A percentile compares a stretch with the other conserved stretches of the same genome.
phyloP scores from a whole-genome alignment of 1,284 basidiomycete genomes.

The Microbotryum scabiosae region DNA sequence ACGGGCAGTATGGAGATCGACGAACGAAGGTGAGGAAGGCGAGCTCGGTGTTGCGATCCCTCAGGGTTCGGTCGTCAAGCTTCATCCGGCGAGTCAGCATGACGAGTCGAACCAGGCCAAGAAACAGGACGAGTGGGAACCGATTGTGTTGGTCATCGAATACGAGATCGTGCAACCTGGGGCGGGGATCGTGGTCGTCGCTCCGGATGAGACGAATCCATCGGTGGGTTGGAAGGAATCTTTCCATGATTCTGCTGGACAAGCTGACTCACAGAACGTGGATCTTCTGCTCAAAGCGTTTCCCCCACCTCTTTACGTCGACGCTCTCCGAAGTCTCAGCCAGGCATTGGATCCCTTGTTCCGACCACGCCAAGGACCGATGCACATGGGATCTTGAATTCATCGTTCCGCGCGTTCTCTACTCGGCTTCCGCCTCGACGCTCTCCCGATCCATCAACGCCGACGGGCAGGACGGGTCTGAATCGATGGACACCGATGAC shows the following conservation, averaged over 20 bases:
- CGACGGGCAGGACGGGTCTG: conserved; percentile 3
- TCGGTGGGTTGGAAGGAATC: conserved; percentile 53
- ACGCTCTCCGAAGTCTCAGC: conserved; percentile 82
- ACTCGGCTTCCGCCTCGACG: conserved; percentile 45
- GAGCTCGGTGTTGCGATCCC: conserved; percentile 88
- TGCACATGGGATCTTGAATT: conserved; percentile 99
- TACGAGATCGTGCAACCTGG: conserved; percentile 72
- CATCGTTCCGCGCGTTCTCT: conserved; percentile 78
- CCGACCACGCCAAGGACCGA: conserved; percentile 91
- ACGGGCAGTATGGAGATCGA: conserved; percentile 78
- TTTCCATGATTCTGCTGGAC: too few species aligned
- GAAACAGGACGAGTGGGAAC: conserved; percentile 54
- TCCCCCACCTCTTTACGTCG: conserved; percentile 86
- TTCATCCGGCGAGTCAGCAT: neutral
- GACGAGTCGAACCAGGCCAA: neutral
- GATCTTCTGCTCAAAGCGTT: too few species aligned
- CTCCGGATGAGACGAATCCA: conserved; percentile 69
- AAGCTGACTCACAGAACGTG: neutral
- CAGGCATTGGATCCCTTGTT: conserved; percentile 92
- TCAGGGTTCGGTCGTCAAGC: conserved; percentile 45
- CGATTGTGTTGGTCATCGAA: conserved; percentile 64
- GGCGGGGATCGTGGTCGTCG: conserved; percentile 78
- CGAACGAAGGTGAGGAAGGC: conserved; percentile 84
- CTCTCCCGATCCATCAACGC: neutral
- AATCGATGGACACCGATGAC: conserved; percentile 45